phyloP scores from a whole-genome alignment of 495 filamentous ascomycete genomes.

The Xylaria nigripes region DNA sequence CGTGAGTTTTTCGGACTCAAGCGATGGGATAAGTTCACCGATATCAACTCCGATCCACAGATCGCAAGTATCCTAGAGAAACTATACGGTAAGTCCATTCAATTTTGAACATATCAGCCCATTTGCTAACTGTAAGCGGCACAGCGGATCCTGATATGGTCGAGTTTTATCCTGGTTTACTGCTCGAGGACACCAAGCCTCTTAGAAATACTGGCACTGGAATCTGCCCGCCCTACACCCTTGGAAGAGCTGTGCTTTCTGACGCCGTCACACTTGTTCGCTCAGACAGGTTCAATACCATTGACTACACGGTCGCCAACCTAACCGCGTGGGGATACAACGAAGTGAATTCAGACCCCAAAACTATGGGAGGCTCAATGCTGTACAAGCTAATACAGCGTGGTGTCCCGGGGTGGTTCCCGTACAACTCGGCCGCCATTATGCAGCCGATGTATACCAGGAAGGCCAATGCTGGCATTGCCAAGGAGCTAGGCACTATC shows the following conservation, averaged over 20 bases:
- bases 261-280: conserved; percentile 74
- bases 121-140: conserved; percentile 40
- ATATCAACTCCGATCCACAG: conserved; percentile 73
- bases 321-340: conserved; percentile 75
- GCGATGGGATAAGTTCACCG: conserved; percentile 60
- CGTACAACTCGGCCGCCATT: conserved; percentile 61
- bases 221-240: conserved; percentile 61
- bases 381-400: conserved; percentile 65
- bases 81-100: conserved; percentile 51
- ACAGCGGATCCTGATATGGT: conserved; percentile 49
- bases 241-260: conserved; percentile 65
- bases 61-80: conserved; percentile 62
- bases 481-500: conserved; percentile 55
- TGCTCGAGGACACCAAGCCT: conserved; percentile 63
- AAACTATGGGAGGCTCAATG: conserved; percentile 60
- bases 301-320: conserved; percentile 56
- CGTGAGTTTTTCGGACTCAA: conserved; percentile 63
- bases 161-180: conserved; percentile 45
- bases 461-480: conserved; percentile 53
- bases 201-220: conserved; percentile 55
- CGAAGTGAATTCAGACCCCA: conserved; percentile 58
- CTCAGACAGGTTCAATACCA: conserved; percentile 72
- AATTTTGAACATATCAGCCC: neutral
- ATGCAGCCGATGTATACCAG: conserved; percentile 58
- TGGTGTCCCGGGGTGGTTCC: conserved; percentile 64